Evolutionary conservation across 2,329 filamentous ascomycete genomes (phyloP), one percentile per base, ranked within the genome.

Genomic region (Chrysosporium keratinophilum): DNA sequence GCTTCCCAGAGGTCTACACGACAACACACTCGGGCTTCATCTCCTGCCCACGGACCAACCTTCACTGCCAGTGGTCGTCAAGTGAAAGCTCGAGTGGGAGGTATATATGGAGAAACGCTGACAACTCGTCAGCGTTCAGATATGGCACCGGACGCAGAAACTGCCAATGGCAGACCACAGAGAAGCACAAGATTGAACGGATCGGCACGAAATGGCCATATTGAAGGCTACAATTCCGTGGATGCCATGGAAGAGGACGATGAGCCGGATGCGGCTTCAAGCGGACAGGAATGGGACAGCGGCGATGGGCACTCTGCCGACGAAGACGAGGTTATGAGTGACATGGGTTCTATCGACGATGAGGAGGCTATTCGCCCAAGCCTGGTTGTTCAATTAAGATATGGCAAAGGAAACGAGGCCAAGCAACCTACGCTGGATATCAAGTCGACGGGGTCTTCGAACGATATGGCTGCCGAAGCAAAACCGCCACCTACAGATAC

Each of bases 21-120:
- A 23, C 86, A 88, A 59, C 61, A 62, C 2, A 88, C 86, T 1
- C 80, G 84, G 39, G 78, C 82, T 9, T 82, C 82, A 58, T 88
- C 87, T 0, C 85, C 88, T 0, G 80, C 80, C 40, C 67, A 75
- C 20, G 84, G 70, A 74, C 87, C 77, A 48, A 78, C 76, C 11
- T 78, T 82, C 49, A 97, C 93, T 2, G 84, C 88, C 19, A 95
- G 89, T 66, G 93, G 93, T 19, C 82, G 93, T 19, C 88, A 95
- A 65, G 83, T 95, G 59, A 76, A 70, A 59, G 71, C 66, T 54
- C 71, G 76, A 43, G 67, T 75, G n/a, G 76, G 76, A 39, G 77
- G 77, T n/a, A 59, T 72, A 17, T 80, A 79, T 61, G 77, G 77
- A 10, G 77, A 78, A 63, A 71, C 69, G 33, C 64, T 84, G 54